Percentiles rank a stretch among this genome's conserved stretches.
Conservation (phyloP, 306 rosid species). For the Castanea crenata region DNA sequence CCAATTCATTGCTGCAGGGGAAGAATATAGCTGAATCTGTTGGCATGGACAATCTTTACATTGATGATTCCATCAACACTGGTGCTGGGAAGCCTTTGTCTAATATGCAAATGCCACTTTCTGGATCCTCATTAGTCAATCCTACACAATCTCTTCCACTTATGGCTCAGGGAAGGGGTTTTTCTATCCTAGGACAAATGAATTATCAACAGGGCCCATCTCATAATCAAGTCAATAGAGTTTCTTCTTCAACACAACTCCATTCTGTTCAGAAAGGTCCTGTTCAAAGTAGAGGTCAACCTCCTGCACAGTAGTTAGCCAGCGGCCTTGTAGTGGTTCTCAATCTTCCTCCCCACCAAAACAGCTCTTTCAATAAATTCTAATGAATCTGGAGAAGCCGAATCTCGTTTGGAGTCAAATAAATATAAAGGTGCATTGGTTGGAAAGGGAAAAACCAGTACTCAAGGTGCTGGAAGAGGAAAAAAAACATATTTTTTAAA, state of each 20-base stretch:
- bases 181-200: constrained; percentile 39
- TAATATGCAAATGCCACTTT: constrained; percentile 35
- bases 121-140: constrained; percentile 56
- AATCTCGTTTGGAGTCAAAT: constrained; percentile 59
- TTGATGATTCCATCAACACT: constrained; percentile 45
- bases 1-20: constrained; percentile 49
- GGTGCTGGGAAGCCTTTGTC: constrained; percentile 57
- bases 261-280: constrained; percentile 54
- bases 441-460: constrained; percentile 73
- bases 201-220: constrained; percentile 49
- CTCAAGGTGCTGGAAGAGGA: constrained; percentile 76
- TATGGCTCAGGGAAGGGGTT: constrained; percentile 59
- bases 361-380: constrained; percentile 44
- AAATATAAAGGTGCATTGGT: constrained; percentile 63
- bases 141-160: constrained; percentile 49
- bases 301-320: constrained; percentile 50
- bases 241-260: constrained; percentile 43
- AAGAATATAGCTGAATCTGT: constrained; percentile 62
- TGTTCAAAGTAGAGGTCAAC: constrained; percentile 45
- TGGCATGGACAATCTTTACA: constrained; percentile 61
- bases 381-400: constrained; percentile 66
- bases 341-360: constrained; percentile 77
- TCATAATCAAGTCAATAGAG: constrained; percentile 51
- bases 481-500: too few species aligned
- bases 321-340: constrained; percentile 72